A percentile compares a stretch with the other conserved stretches of the same genome.
Evolutionary conservation across 2,329 filamentous ascomycete species (phyloP).

Genomic region (Akanthomyces dipterigenus): DNA sequence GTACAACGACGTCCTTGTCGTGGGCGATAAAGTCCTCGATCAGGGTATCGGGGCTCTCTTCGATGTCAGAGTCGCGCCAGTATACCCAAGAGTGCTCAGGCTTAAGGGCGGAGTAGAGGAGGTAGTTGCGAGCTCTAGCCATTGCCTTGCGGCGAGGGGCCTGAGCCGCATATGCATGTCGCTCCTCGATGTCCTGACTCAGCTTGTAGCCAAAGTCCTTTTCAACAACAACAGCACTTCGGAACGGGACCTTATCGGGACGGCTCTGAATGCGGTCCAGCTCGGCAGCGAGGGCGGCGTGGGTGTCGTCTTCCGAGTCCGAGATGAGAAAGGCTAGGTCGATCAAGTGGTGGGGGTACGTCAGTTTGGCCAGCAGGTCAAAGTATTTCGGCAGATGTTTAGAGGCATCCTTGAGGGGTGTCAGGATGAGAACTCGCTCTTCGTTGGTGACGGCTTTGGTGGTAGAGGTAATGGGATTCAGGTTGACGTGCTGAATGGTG

Average conservation of each 20-base stretch:
- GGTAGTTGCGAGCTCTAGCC: slow-evolving; percentile 85
- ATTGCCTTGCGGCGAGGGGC: slow-evolving; percentile 85
- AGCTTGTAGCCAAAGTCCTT: slow-evolving; percentile 79
- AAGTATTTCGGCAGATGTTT: slow-evolving; percentile 83
- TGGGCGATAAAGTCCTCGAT: slow-evolving; percentile 94
- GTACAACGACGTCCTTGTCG: slow-evolving; percentile 86
- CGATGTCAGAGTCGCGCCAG: slow-evolving; percentile 96
- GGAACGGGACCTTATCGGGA: slow-evolving; percentile 74
- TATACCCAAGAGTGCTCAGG: slow-evolving; percentile 97
- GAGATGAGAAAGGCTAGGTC: slow-evolving; percentile 92
- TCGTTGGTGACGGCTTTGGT: slow-evolving; percentile 70
- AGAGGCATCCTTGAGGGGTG: slow-evolving; percentile 84
- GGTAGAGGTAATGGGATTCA: slow-evolving; percentile 80
- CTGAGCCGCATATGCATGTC: slow-evolving; percentile 82
- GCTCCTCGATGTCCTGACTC: slow-evolving; percentile 73
- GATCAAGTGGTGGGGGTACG: slow-evolving; percentile 91
- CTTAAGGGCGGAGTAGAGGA: slow-evolving; percentile 77
- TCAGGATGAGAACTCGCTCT: slow-evolving; percentile 86
- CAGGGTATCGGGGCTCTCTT: slow-evolving; percentile 79
- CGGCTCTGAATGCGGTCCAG: slow-evolving; percentile 81
- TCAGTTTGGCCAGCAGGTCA: slow-evolving; percentile 80
- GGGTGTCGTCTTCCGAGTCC: slow-evolving; percentile 84
- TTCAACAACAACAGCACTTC: slow-evolving; percentile 75
- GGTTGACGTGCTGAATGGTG: slow-evolving; percentile 71
- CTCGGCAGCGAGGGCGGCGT: slow-evolving; percentile 79